Evolutionary conservation across 805 yeast genomes (phyloP).

Genomic region (Saccharomycopsis schoenii): DNA sequence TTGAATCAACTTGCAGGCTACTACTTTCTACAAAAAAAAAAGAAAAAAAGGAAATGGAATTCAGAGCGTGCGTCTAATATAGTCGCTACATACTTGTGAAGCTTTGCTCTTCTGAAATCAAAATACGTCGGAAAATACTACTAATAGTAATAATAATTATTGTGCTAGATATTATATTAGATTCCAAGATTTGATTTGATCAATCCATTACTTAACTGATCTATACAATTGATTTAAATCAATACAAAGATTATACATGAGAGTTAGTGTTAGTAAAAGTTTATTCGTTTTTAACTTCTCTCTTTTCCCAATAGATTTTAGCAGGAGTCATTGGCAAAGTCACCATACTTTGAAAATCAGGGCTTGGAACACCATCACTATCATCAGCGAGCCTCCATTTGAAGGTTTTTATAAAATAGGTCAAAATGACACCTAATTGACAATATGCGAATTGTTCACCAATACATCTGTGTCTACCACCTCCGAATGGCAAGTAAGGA

Average conservation of each 20-base stretch:
- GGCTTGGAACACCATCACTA: slow-evolving; percentile 42
- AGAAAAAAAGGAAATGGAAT: too few relatives aligned
- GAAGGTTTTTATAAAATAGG: slow-evolving; percentile 63
- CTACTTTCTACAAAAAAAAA: too few relatives aligned
- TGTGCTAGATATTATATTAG: too few relatives aligned
- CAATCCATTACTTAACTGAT: not conserved
- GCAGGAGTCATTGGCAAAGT: slow-evolving; percentile 81
- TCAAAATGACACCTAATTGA: slow-evolving; percentile 79
- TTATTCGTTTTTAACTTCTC: slow-evolving; percentile 28
- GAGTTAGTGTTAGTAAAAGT: too few relatives aligned
- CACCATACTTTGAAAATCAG: slow-evolving; percentile 86
- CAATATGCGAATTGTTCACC: slow-evolving; percentile 97
- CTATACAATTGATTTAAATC: not conserved
- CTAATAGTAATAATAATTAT: too few relatives aligned
- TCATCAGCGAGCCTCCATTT: slow-evolving; percentile 64
- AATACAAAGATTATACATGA: not conserved
- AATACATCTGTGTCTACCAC: slow-evolving; percentile 98
- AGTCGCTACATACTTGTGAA: too few relatives aligned
- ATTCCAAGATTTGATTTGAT: too few relatives aligned
- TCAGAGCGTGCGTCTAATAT: too few relatives aligned
- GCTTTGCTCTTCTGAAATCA: too few relatives aligned
- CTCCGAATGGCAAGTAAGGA: slow-evolving; percentile 96
- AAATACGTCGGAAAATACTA: too few relatives aligned
- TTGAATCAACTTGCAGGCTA: too few relatives aligned
- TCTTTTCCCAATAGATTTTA: slow-evolving; percentile 58